These are phyloP conservation scores for Saccharomycopsis guyanensis DNA, from an alignment of 805 yeast species.

Conservation along the genomic window DNA sequence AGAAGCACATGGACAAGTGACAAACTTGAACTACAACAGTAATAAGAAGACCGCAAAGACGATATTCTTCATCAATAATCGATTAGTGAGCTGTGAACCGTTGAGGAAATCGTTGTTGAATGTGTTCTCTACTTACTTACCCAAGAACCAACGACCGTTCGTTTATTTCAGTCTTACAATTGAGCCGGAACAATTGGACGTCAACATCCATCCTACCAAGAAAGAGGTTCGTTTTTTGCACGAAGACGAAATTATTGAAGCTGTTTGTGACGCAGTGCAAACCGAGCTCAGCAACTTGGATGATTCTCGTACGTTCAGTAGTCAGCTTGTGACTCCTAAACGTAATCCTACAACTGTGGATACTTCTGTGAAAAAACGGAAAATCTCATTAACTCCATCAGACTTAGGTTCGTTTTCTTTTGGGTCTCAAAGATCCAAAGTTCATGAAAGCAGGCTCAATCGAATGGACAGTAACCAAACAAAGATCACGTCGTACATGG, in stretches of 20 bases:
- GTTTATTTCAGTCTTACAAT: slow-evolving; percentile 66
- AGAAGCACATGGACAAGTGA: slow-evolving; percentile 48
- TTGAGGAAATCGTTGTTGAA: slow-evolving; percentile 59
- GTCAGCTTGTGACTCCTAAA: slow-evolving; percentile 34
- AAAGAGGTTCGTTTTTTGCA: slow-evolving; percentile 79
- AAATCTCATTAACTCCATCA: slow-evolving; percentile 24
- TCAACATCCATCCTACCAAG: slow-evolving; percentile 93
- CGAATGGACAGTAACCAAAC: slow-evolving; percentile 65
- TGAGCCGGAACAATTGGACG: slow-evolving; percentile 69
- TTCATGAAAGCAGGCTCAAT: slow-evolving; percentile 60
- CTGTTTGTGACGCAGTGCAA: slow-evolving; percentile 44
- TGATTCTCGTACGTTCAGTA: slow-evolving; percentile 56
- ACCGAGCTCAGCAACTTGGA: slow-evolving; percentile 49
- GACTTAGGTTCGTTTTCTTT: slow-evolving; percentile 23
- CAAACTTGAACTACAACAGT: slow-evolving; percentile 60
- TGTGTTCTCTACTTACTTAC: slow-evolving; percentile 58
- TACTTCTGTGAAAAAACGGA: slow-evolving; percentile 1
- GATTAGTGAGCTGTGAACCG: slow-evolving; percentile 80
- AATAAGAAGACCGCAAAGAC: slow-evolving; percentile 61
- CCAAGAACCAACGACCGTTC: slow-evolving; percentile 74
- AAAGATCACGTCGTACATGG: slow-evolving; percentile 36
- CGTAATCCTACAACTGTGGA: not conserved
- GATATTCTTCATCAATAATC: slow-evolving; percentile 75
- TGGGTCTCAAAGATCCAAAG: slow-evolving; percentile 26
- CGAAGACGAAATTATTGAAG: slow-evolving; percentile 79